These are phyloP conservation scores for Trematosphaeria pertusa DNA, from an alignment of 2,329 filamentous ascomycete genomes.

Conservation along the genomic window DNA sequence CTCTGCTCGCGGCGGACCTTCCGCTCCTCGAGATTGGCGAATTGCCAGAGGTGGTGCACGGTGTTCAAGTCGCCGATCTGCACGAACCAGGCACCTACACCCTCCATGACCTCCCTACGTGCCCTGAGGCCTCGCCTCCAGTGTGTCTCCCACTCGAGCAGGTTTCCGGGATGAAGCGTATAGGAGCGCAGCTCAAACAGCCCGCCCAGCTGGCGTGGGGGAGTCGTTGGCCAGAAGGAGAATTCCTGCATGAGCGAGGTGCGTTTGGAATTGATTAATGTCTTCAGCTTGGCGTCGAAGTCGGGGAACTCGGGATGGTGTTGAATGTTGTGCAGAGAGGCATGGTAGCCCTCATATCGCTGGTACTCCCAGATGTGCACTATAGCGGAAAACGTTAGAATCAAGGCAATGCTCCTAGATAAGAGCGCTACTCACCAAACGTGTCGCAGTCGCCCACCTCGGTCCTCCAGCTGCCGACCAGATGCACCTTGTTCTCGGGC, in stretches of 20 bases:
- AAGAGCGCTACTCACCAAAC: slow-evolving; percentile 71
- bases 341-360: slow-evolving; percentile 93
- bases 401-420: too few relatives aligned
- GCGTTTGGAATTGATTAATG: slow-evolving; percentile 82
- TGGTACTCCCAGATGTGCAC: slow-evolving; percentile 99
- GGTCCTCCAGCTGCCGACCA: slow-evolving; percentile 97
- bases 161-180: slow-evolving; percentile 91
- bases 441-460: slow-evolving; percentile 98
- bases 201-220: slow-evolving; percentile 87
- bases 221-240: slow-evolving; percentile 97
- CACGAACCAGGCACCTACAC: slow-evolving; percentile 97
- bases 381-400: slow-evolving; percentile 47
- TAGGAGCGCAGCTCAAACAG: slow-evolving; percentile 97
- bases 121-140: slow-evolving; percentile 93
- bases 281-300: slow-evolving; percentile 85
- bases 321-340: slow-evolving; percentile 84
- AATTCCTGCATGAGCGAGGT: slow-evolving; percentile 99
- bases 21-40: slow-evolving; percentile 93
- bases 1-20: slow-evolving; percentile 90
- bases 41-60: slow-evolving; percentile 98
- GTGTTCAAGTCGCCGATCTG: slow-evolving; percentile 98
- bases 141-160: slow-evolving; percentile 98
- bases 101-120: slow-evolving; percentile 96
- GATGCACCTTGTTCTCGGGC: slow-evolving; percentile 89
- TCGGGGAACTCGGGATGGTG: slow-evolving; percentile 81